Evolutionary conservation across 805 yeast genomes (phyloP), one percentile per base, ranked within the genome.

Genomic region (Metschnikowia cubensis): DNA sequence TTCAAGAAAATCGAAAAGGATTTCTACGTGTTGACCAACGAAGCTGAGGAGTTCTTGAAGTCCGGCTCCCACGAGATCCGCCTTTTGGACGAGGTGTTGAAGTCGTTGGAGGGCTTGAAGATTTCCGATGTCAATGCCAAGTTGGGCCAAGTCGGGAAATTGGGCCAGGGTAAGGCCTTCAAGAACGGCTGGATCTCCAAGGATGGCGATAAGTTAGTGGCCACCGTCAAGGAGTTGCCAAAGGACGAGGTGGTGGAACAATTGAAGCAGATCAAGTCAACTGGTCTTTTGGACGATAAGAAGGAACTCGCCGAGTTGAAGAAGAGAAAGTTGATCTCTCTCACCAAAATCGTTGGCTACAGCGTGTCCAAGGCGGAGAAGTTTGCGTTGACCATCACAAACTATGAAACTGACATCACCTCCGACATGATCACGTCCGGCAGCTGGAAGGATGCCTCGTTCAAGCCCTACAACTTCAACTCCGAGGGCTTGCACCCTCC

Each of bases 81-180:
- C 59, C 76, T 94, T 43, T 78, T 89, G 55, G 76, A 81, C 48
- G 88, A 84, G 65, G 89, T 94, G 41, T 75, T 87, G 49, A 79
- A 82, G 59, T 75, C 85, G 42, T 69, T 91, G 45, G 96, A 87
- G 50, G 90, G 92, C 35, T 77, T 94, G 61, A 88, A 87, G 64
- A 84, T 94, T 59, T 67, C 86, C 21, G 97, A 92, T 48, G 88
- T 87, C 48, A 68, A 70, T 51, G 66, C 83, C 49, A 79, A 85
- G 57, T 75, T 92, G 71, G 97, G 97, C 50, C 74, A 82, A 47
- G 82, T 82, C 52, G 98, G 97, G 55, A 84, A 85, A 60, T 79
- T 92, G 56, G 99, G 99, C 55, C 99, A 94, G 74, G 96, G 96
- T 59, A 84, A 91, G 63, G 99, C 98, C 15, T 95, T 94, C 80